phyloP scores from a whole-genome alignment of 2,329 filamentous ascomycete genomes.

The Triangularia verruculosa region DNA sequence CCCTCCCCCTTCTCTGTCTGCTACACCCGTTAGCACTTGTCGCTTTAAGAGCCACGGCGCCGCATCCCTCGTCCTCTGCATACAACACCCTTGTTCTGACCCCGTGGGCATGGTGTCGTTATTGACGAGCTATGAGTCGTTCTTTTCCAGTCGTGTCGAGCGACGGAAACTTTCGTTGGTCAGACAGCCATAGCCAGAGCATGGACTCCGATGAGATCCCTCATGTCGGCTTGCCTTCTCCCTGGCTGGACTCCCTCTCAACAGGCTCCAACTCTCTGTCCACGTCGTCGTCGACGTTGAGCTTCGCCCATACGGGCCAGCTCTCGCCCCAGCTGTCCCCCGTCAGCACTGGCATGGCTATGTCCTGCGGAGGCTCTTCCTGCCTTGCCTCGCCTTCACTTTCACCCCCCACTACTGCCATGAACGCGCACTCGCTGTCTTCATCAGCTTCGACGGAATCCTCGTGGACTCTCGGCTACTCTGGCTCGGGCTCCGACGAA shows the following conservation, averaged over 20 bases:
- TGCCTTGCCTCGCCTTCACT: conserved; percentile 34
- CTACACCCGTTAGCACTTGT: conserved; percentile 8
- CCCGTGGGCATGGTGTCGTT: conserved; percentile 40
- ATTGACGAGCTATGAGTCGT: conserved; percentile 48
- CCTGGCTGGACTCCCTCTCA: conserved; percentile 35
- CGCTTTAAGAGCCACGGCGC: conserved; percentile 15
- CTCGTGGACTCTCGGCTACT: conserved; percentile 41
- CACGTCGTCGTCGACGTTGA: conserved; percentile 29
- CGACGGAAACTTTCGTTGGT: conserved; percentile 45
- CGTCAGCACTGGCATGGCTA: conserved; percentile 49
- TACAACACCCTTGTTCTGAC: conserved; percentile 16
- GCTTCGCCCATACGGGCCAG: conserved; percentile 42
- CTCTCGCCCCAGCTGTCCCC: conserved; percentile 42
- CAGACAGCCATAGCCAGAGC: conserved; percentile 43
- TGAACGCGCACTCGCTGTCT: conserved; percentile 46
- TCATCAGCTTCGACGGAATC: conserved; percentile 48
- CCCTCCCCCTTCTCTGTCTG: conserved; percentile 7
- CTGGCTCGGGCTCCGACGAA: conserved; percentile 27
- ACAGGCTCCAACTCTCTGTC: conserved; percentile 33
- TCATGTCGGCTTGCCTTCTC: conserved; percentile 34
- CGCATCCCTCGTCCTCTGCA: conserved; percentile 13
- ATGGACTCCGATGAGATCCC: conserved; percentile 44
- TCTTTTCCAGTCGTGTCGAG: conserved; percentile 42
- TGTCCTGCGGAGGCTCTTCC: conserved; percentile 26
- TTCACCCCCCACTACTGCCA: conserved; percentile 40